Conservation (phyloP, 495 filamentous ascomycete species). For the Aspergillus wentii region DNA sequence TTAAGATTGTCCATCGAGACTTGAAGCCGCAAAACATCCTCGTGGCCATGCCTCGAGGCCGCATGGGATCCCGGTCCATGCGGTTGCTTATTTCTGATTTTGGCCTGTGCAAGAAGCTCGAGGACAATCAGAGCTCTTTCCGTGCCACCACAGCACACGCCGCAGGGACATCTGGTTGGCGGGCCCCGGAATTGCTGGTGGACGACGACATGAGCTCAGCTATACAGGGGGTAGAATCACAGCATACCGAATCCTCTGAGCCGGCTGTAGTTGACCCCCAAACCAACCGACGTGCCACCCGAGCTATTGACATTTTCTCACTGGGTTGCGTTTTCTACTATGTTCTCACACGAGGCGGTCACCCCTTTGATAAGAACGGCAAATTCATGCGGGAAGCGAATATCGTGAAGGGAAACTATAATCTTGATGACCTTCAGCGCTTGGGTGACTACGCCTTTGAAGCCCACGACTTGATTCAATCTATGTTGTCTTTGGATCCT, state of each 20-base stretch:
- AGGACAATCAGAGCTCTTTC: conserved; percentile 90
- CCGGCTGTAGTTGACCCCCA: conserved; percentile 56
- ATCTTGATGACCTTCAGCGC: conserved; percentile 62
- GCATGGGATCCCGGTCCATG: conserved; percentile 24
- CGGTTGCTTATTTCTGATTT: conserved; percentile 95
- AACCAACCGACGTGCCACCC: conserved; percentile 77
- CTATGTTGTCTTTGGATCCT: conserved; percentile 75
- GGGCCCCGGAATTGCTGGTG: conserved; percentile 86
- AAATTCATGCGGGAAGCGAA: conserved; percentile 94
- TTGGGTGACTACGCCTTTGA: conserved; percentile 81
- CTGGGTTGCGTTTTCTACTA: conserved; percentile 96
- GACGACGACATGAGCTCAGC: conserved; percentile 57
- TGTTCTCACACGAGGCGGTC: conserved; percentile 82
- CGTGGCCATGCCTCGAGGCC: conserved; percentile 53
- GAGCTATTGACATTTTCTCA: conserved; percentile 95
- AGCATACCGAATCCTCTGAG: conserved; percentile 51
- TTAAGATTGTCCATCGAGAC: conserved; percentile 95
- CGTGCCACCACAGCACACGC: conserved; percentile 90
- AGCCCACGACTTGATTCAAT: conserved; percentile 75
- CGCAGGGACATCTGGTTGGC: conserved; percentile 92
- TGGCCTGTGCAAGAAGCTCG: conserved; percentile 96
- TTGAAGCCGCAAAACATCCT: conserved; percentile 97
- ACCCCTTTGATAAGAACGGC: conserved; percentile 91
- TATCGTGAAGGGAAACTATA: conserved; percentile 80
- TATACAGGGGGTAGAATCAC: conserved; percentile 27